Conservation (phyloP, 805 yeast species). For the Wickerhamomyces silvicola region DNA sequence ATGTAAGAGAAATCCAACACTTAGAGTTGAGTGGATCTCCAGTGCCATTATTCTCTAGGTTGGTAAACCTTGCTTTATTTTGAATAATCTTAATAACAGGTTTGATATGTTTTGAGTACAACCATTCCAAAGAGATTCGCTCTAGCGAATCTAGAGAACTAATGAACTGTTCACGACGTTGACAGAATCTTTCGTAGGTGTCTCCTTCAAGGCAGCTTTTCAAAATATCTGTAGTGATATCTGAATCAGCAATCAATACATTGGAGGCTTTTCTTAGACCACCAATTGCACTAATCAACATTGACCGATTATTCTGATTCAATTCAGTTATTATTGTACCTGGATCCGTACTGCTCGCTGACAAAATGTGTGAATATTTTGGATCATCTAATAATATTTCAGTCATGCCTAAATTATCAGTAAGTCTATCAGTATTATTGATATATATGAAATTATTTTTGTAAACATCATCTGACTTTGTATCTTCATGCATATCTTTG, state of each 20-base stretch:
- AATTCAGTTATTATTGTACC: constrained; percentile 24
- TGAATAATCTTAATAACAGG: constrained; percentile 14
- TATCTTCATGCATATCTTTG: constrained; percentile 1
- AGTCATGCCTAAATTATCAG: constrained; percentile 5
- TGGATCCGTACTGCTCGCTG: constrained; percentile 30
- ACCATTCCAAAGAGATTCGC: constrained; percentile 23
- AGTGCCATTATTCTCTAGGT: not conserved
- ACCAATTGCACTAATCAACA: constrained; percentile 35
- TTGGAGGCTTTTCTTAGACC: constrained; percentile 35
- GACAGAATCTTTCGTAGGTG: constrained; percentile 9
- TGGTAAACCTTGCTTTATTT: constrained; percentile 18
- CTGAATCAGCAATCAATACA: constrained; percentile 13
- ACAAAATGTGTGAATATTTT: constrained; percentile 27
- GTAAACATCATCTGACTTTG: constrained; percentile 3
- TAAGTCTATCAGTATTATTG: constrained; percentile 13
- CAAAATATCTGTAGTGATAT: constrained; percentile 9
- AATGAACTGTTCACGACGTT: constrained; percentile 6
- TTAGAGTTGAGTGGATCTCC: constrained; percentile 6
- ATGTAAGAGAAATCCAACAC: constrained; percentile 18
- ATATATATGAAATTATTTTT: constrained; percentile 20
- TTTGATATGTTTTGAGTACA: constrained; percentile 18
- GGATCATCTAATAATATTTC: constrained; percentile 29
- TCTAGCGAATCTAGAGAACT: constrained; percentile 16
- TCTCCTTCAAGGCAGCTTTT: constrained; percentile 7
- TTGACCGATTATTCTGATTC: constrained; percentile 13